Evolutionary conservation across 169 alveolate genomes (phyloP), one percentile per base, ranked within the genome.

Genomic region (Plasmodium vivax): DNA sequence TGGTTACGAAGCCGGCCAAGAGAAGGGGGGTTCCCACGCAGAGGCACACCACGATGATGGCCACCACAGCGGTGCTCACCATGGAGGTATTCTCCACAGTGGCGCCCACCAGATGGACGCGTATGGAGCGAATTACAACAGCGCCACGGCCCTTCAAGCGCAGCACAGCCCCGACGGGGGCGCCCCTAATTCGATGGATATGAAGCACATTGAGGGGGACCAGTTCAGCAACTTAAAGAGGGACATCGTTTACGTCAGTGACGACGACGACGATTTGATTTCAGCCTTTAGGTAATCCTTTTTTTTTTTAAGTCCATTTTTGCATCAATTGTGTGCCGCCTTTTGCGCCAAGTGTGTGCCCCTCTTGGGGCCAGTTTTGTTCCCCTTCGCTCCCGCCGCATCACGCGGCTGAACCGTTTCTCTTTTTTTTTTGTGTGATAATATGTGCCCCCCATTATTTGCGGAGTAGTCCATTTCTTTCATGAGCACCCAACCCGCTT

Each of bases 251-350:
- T 79, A 80, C 47, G 84, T 88, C 38, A 88, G 91, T 88, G 90
- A 88, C 83, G 94, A 88, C 14, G 94, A 88, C 62, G 94, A 88
- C 8, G 94, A 88, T 68, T 88, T 88, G 56, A 68, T 88, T 58
- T 88, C 91, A 45, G 94, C 94, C 54, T 88, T 88, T 88, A 88
- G 91, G 47, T 88, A 80, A 80, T 19, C 56, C 38, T 30, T 54
- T 43, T 54, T 82, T 83, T 54, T 56, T 83, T 83, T 83, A 56
- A 16, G 43, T 83, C 34, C 43, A 54, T n/a, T 58, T 83, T 83
- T 51, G 38, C 23, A 14, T 36, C n/a, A n/a, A n/a, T n/a, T n/a
- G n/a, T n/a, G n/a, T 23, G n/a, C 38, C 32, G 23, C 77, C 12
- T 27, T 10, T 68, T n/a, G 32, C 77, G 6, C n/a, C 38, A 68